Conservation (phyloP, 2,329 filamentous ascomycete species). For the Erysiphe pulchra region DNA sequence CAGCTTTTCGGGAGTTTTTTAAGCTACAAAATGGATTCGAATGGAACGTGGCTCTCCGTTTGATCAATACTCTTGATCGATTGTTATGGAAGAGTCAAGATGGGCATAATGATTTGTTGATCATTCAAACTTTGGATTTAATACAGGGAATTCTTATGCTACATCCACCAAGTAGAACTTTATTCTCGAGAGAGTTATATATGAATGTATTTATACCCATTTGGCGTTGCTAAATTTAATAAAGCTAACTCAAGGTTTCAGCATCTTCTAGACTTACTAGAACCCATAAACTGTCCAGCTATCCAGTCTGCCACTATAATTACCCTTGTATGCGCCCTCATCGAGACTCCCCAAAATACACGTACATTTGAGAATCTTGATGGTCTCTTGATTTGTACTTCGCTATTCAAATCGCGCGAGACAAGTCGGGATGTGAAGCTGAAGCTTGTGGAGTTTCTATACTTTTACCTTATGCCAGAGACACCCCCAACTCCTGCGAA, state of each 20-base stretch:
- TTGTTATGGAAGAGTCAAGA: slow-evolving; percentile 62
- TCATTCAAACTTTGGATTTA: slow-evolving; percentile 66
- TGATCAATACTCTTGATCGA: slow-evolving; percentile 66
- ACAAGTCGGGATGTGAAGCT: slow-evolving; percentile 78
- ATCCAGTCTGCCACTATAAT: slow-evolving; percentile 80
- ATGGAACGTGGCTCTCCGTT: slow-evolving; percentile 78
- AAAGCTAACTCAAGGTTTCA: slow-evolving; percentile 10
- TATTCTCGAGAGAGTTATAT: slow-evolving; percentile 73
- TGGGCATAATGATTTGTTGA: slow-evolving; percentile 66
- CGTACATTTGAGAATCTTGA: slow-evolving; percentile 82
- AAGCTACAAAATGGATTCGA: slow-evolving; percentile 91
- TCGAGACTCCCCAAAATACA: slow-evolving; percentile 68
- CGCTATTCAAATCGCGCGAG: slow-evolving; percentile 69
- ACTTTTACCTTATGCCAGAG: slow-evolving; percentile 97
- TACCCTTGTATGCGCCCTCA: slow-evolving; percentile 67
- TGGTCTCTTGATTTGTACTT: slow-evolving; percentile 73
- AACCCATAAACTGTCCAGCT: slow-evolving; percentile 71
- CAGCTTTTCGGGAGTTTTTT: slow-evolving; percentile 87
- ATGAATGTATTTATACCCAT: slow-evolving; percentile 46
- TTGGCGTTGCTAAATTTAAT: not conserved
- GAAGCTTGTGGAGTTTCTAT: slow-evolving; percentile 89
- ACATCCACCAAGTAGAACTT: slow-evolving; percentile 65
- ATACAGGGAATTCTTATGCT: slow-evolving; percentile 73
- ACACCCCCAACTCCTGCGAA: slow-evolving; percentile 30
- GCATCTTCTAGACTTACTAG: slow-evolving; percentile 81